Evolutionary conservation across 2,329 filamentous ascomycete genomes (phyloP).

Genomic region (Zymoseptoria tritici): DNA sequence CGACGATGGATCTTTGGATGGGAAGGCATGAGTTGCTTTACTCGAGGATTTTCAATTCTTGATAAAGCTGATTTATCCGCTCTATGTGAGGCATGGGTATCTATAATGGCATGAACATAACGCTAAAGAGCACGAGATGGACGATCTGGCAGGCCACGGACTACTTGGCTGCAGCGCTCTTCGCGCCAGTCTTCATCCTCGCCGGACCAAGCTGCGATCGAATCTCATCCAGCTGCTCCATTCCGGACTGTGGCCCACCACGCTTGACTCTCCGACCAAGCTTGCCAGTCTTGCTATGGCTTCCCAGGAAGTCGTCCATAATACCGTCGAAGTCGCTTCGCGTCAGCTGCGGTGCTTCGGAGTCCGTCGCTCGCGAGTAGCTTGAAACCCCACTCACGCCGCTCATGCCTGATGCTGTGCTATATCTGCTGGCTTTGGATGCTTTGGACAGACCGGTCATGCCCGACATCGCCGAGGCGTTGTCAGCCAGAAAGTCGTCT

Average conservation of each 20-base stretch:
- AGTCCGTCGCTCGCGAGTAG: conserved; percentile 29
- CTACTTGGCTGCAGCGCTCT: neutral
- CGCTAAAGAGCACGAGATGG: neutral
- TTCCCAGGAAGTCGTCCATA: conserved; percentile 85
- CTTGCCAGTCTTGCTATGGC: conserved; percentile 64
- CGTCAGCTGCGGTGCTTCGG: conserved; percentile 45
- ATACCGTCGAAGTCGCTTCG: conserved; percentile 78
- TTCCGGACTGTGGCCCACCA: conserved; percentile 73
- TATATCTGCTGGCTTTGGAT: conserved; percentile 33
- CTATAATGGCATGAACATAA: neutral
- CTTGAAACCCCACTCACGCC: conserved; percentile 31
- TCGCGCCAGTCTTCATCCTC: neutral
- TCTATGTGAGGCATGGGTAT: neutral
- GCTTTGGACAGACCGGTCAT: conserved; percentile 44
- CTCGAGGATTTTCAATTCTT: conserved; percentile 82
- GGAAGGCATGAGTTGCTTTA: conserved; percentile 77
- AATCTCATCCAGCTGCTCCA: conserved; percentile 88
- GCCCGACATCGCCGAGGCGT: conserved; percentile 39
- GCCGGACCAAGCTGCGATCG: conserved; percentile 60
- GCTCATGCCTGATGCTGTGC: conserved; percentile 31
- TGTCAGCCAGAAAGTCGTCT: conserved; percentile 32
- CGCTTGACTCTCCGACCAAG: conserved; percentile 55
- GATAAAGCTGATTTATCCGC: conserved; percentile 7
- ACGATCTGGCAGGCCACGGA: neutral
- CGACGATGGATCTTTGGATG: conserved; percentile 74